These are phyloP conservation scores for Parastagonospora nodorum DNA, from an alignment of 2,329 filamentous ascomycete species.

Conservation along the genomic window DNA sequence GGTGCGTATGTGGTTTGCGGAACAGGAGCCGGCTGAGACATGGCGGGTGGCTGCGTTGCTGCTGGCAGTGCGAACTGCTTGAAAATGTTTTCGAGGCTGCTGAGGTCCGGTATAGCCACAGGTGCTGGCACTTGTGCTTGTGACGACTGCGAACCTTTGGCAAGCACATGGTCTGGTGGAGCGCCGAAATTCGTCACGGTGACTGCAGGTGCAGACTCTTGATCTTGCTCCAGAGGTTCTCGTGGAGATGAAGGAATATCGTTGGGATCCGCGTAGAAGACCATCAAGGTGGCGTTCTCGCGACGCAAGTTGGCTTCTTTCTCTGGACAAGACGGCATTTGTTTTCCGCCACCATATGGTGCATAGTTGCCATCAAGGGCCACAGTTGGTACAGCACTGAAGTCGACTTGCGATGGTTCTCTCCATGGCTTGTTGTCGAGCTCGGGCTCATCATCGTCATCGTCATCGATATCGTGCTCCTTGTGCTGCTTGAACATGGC, in stretches of 20 bases:
- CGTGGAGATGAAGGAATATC: constrained; percentile 55
- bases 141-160: constrained; percentile 26
- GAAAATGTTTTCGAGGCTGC: constrained; percentile 35
- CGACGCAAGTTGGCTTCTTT: constrained; percentile 50
- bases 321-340: constrained; percentile 49
- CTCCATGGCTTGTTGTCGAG: constrained; percentile 38
- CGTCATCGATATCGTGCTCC: constrained; percentile 68
- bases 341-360: constrained; percentile 52
- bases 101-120: constrained; percentile 23
- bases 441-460: constrained; percentile 64
- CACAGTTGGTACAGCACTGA: constrained; percentile 46
- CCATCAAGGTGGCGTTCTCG: constrained; percentile 54
- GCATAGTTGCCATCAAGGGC: constrained; percentile 52
- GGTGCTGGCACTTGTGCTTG: constrained; percentile 11
- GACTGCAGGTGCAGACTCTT: constrained; percentile 15
- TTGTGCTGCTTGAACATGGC: constrained; percentile 61
- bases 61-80: constrained; percentile 28
- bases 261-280: constrained; percentile 50
- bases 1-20: constrained; percentile 24
- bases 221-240: constrained; percentile 48
- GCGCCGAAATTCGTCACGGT: constrained; percentile 46
- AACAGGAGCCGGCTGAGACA: constrained; percentile 13
- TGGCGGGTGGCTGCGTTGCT: constrained; percentile 11
- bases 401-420: constrained; percentile 48
- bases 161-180: constrained; percentile 33